phyloP scores from a whole-genome alignment of 2,329 filamentous ascomycete genomes.

The Stachybotrys chlorohalonatus region DNA sequence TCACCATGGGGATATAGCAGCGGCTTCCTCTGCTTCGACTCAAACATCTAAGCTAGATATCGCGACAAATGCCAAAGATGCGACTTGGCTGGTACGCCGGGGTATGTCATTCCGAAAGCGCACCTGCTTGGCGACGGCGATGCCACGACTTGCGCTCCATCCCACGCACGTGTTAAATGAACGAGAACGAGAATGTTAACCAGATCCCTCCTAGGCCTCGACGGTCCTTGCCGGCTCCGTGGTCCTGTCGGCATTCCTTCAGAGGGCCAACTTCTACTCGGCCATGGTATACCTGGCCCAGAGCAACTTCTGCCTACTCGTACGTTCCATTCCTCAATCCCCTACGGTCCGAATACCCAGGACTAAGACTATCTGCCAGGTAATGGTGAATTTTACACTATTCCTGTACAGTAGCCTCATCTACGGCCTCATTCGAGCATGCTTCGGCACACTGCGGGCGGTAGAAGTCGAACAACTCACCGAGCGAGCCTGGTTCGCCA shows the following conservation, averaged over 20 bases:
- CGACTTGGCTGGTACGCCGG: slow-evolving; percentile 52
- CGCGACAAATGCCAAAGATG: slow-evolving; percentile 34
- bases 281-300: slow-evolving; percentile 95
- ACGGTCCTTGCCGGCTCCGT: slow-evolving; percentile 76
- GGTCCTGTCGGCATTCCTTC: slow-evolving; percentile 82
- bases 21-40: not conserved
- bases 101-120: slow-evolving; percentile 32
- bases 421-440: slow-evolving; percentile 79
- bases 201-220: slow-evolving; percentile 50
- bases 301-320: slow-evolving; percentile 91
- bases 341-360: not conserved
- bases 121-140: not conserved
- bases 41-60: not conserved
- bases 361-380: slow-evolving; percentile 37
- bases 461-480: slow-evolving; percentile 96
- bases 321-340: slow-evolving; percentile 29
- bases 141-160: not conserved
- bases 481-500: slow-evolving; percentile 95
- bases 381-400: slow-evolving; percentile 83
- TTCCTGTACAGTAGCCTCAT: slow-evolving; percentile 72
- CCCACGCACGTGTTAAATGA: not conserved
- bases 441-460: slow-evolving; percentile 82
- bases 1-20: not conserved
- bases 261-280: slow-evolving; percentile 96
- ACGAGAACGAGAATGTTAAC: slow-evolving; percentile 9